Base-by-base conservation (phyloP, 169 alveolate genomes). In the Neospora caninum region DNA sequence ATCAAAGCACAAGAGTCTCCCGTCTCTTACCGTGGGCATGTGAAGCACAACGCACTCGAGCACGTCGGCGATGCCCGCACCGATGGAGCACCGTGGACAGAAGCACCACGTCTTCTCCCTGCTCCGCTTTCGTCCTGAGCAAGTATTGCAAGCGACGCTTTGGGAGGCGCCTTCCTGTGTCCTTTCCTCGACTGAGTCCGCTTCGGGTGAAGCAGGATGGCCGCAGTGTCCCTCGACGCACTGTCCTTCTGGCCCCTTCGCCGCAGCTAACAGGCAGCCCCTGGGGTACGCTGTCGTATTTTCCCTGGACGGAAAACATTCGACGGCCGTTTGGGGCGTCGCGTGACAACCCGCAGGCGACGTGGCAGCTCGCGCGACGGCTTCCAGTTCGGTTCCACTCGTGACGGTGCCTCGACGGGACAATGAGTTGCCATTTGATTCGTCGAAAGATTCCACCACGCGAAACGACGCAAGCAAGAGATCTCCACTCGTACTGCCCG, bases 21-120 rank as follows among this genome's bases (percentile, higher is more conserved):
- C 78, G 78, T 4, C 78, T 49, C 78, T 64, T 64, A 64, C 78
- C 78, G 78, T 64, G 78, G 78, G 78, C 78, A 64, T 64, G 34
- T 64, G 78, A 25, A 64, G 78, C 36, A 64, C 78, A 20, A 64
- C 78, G 34, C 78, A 64, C 31, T 64, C 78, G 34, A 64, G 34
- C 7, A 64, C 78, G 29, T 64, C 78, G 34, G 78, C 78, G 36
- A 29, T 29, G 31, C 78, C 78, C 2, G 78, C 78, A 27, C 36
- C 78, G 25, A 64, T 64, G 4, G 78, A 64, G 25, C 78, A 64
- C 78, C 78, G 29, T 13, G 78, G 78, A 29, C 78, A 64, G 36
- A 64, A 0, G 78, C 78, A 64, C 34, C 4, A 20, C 36, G 31
- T 7, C 31, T 27, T 64, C 78, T n/a, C 9, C 34, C 31, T 6